Conservation (phyloP, 129 eudicot species). For the Centaurea solstitialis region DNA sequence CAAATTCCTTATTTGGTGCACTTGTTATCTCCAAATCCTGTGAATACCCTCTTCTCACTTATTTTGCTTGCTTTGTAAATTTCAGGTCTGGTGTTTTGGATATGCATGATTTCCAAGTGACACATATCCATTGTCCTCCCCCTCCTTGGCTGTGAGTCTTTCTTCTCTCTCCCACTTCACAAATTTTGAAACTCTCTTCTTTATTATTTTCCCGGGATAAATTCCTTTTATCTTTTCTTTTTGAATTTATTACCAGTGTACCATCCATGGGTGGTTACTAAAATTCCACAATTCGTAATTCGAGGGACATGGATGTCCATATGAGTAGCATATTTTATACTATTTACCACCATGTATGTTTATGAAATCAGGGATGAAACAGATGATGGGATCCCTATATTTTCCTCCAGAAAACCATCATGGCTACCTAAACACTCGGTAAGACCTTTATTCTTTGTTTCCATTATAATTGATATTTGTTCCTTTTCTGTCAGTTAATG, state of each 20-base stretch:
- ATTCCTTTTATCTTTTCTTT: not conserved
- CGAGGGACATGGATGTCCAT: not conserved
- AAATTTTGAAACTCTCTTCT: not conserved
- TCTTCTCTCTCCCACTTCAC: not conserved
- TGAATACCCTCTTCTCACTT: not conserved
- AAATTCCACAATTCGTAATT: not conserved
- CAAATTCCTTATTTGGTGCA: not conserved
- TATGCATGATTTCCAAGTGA: slow-evolving; percentile 57
- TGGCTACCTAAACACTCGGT: slow-evolving; percentile 78
- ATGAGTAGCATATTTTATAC: not conserved
- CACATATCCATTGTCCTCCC: slow-evolving; percentile 96
- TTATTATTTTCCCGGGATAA: not conserved
- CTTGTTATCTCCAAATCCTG: not conserved
- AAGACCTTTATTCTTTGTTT: slow-evolving; percentile 26
- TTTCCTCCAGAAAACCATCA: slow-evolving; percentile 63
- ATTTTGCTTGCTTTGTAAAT: not conserved
- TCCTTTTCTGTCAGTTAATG: not conserved
- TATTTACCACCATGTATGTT: slow-evolving; percentile 14
- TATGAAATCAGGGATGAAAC: slow-evolving; percentile 50
- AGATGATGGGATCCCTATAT: slow-evolving; percentile 24
- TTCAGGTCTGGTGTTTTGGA: slow-evolving; percentile 92
- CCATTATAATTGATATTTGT: not conserved
- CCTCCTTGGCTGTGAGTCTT: slow-evolving; percentile 91
- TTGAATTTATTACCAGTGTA: not conserved
- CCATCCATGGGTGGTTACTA: not conserved